Percentiles rank a stretch among this genome's conserved stretches.
phyloP scores from a whole-genome alignment of 495 filamentous ascomycete genomes.

The Penicillium longicatenatum region DNA sequence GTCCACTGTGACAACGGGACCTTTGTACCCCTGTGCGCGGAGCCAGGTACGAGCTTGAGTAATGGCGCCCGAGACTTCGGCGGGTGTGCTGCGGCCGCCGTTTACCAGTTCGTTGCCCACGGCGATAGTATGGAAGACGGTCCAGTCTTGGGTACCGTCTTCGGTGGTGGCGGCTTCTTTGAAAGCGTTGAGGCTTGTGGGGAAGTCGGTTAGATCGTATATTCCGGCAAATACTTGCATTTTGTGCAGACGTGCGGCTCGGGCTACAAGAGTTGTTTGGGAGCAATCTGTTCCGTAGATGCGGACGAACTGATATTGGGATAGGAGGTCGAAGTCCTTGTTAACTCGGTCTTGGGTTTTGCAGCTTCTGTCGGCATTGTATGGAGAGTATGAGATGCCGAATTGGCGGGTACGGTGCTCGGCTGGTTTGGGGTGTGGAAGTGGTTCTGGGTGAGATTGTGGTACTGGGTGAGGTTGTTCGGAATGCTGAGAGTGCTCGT shows the following conservation, averaged over 20 bases:
- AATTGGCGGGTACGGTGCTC: slow-evolving; percentile 22
- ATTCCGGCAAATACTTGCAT: slow-evolving; percentile 75
- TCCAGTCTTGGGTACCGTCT: slow-evolving; percentile 53
- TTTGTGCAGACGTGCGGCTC: slow-evolving; percentile 56
- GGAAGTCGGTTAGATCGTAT: slow-evolving; percentile 62
- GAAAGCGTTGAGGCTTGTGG: slow-evolving; percentile 54
- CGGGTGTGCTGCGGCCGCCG: slow-evolving; percentile 51
- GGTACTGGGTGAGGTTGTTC: slow-evolving; percentile 14
- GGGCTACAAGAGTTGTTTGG: slow-evolving; percentile 61
- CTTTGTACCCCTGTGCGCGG: slow-evolving; percentile 64
- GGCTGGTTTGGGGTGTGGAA: slow-evolving; percentile 10
- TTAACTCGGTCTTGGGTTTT: slow-evolving; percentile 64
- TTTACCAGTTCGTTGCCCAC: slow-evolving; percentile 85
- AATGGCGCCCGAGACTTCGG: slow-evolving; percentile 56
- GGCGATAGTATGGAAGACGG: slow-evolving; percentile 64
- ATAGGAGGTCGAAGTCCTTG: slow-evolving; percentile 59
- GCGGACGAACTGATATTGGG: slow-evolving; percentile 61
- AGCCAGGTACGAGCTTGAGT: slow-evolving; percentile 56
- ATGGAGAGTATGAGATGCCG: slow-evolving; percentile 76
- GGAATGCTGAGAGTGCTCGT: slow-evolving; percentile 5
- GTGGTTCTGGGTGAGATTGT: slow-evolving; percentile 16
- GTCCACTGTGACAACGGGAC: slow-evolving; percentile 78
- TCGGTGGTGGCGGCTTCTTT: slow-evolving; percentile 48
- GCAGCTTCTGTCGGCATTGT: slow-evolving; percentile 66
- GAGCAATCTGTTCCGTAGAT: slow-evolving; percentile 83